Base-by-base conservation (phyloP, 208 protist species). In the Leishmania turanica region DNA sequence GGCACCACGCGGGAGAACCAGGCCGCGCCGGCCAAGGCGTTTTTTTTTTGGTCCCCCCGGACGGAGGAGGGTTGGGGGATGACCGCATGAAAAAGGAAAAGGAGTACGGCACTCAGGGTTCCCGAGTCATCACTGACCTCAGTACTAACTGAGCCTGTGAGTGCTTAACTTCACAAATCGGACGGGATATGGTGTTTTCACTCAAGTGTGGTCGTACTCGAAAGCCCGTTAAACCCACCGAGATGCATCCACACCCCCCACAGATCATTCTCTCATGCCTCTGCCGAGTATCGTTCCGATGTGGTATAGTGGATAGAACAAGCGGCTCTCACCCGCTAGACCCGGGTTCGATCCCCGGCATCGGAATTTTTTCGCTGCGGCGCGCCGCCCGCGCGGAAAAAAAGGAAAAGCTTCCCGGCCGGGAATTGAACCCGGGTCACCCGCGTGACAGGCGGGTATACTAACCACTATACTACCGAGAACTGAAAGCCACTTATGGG, bases 251-350 rank as follows among this genome's bases (percentile, higher is more conserved):
- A 9, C 45, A 49, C 45, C 0, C 6, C 45, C 0, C 0, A 0
- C 2, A 54, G 11, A 54, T 17, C 51, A 6, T 54, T 54, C 15
- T 21, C 11, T 21, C 15, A 21, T 6, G 17, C 51, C 51, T 54
- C 11, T 54, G 1, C 51, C 19, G 0, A 27, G 0, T 70, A 8
- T 53, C 17, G 34, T 47, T 97, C 92, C 93, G 92, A 88, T 95
- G 91, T 97, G 88, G 93, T 97, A 97, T 97, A 97, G 93, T 97
- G 93, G 93, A 90, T 97, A 97, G 93, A 93, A 97, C 92, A 97
- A 93, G 91, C 90, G 93, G 91, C 93, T 97, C 91, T 97, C 93
- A 97, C 93, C 91, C 91, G 90, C 91, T 93, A 95, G 93, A 97
- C 93, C 93, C 93, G 93, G 93, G 93, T 97, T 97, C 93, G 92